A percentile compares a stretch with the other conserved stretches of the same genome.
Evolutionary conservation across 2,329 filamentous ascomycete genomes (phyloP).

Genomic region (Herpotrichia juniperi): DNA sequence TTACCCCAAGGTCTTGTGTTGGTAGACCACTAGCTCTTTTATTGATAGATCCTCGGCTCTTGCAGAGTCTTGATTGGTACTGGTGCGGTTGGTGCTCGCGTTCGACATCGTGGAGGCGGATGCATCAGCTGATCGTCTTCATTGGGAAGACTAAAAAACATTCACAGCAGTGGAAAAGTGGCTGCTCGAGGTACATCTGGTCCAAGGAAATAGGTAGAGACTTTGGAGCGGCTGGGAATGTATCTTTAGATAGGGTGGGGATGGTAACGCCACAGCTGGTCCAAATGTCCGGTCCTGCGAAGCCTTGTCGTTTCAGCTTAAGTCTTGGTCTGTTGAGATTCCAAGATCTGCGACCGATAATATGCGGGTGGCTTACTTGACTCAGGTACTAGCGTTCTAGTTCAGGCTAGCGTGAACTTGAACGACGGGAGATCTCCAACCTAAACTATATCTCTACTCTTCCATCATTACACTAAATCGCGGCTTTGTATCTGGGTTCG

Average conservation of each 20-base stretch:
- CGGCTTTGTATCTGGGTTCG: too few species aligned
- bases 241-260: background rate
- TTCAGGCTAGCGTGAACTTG: too few species aligned
- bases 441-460: too few species aligned
- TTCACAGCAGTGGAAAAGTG: conserved; percentile 8
- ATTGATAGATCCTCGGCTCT: conserved; percentile 15
- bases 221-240: background rate
- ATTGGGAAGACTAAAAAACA: conserved; percentile 9
- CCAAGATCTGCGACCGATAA: too few species aligned
- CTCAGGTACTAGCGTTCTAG: too few species aligned
- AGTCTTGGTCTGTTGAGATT: too few species aligned
- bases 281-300: too few species aligned
- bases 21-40: conserved; percentile 9
- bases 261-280: background rate
- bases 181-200: conserved; percentile 10
- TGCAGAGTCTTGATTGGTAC: conserved; percentile 18
- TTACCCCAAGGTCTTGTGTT: conserved; percentile 21
- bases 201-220: background rate
- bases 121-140: conserved; percentile 3
- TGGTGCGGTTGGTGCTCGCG: conserved; percentile 19
- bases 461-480: too few species aligned
- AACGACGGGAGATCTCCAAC: too few species aligned
- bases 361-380: too few species aligned
- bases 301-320: too few species aligned
- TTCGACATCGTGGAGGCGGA: conserved; percentile 17